Base-by-base conservation (phyloP, 2,329 filamentous ascomycete genomes). In the Exophiala lecanii-corni region DNA sequence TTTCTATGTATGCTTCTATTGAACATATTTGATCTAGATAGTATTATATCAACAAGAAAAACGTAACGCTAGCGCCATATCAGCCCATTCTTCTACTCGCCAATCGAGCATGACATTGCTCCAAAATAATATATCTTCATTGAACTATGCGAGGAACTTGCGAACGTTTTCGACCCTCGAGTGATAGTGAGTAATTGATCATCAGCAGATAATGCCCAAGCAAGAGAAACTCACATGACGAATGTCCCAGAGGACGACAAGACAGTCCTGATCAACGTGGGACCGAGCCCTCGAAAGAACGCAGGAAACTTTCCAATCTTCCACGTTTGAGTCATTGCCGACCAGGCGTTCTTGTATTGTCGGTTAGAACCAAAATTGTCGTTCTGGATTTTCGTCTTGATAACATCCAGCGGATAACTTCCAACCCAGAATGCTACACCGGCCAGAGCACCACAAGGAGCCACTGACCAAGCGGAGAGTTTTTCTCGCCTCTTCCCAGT, bases 351-450 rank as follows among this genome's bases (percentile, higher is more conserved):
- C 13, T 31, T 16, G 25, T 50, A 47, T n/a, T 20, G 26, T 21
- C 19, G 33, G n/a, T 43, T 9, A 5, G 15, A 6, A 2, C 47
- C 47, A 21, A 50, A 47, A 5, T 28, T 33, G 26, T 47, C 47
- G n/a, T 31, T 41, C n/a, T 50, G 47, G 12, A 47, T 6, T 17
- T 26, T 41, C 2, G 39, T 47, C 37, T 50, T 47, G 16, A 47
- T 34, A 9, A 47, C 45, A n/a, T 50, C 47, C n/a, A 50, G 31
- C 10, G 47, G 44, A 33, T 31, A 50, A 26, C 47, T 50, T 10
- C 47, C 47, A 5, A 44, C 16, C 47, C 47, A 50, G 41, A 47
- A 50, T 2, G 39, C 47, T 7, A 47, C 15, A 12, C 44, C 44
- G 3, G 25, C 40, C 20, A 41, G 26, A 12, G 47, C 47, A 28